Conservation (phyloP, 495 filamentous ascomycete genomes). For the Hypoxylon rickii region DNA sequence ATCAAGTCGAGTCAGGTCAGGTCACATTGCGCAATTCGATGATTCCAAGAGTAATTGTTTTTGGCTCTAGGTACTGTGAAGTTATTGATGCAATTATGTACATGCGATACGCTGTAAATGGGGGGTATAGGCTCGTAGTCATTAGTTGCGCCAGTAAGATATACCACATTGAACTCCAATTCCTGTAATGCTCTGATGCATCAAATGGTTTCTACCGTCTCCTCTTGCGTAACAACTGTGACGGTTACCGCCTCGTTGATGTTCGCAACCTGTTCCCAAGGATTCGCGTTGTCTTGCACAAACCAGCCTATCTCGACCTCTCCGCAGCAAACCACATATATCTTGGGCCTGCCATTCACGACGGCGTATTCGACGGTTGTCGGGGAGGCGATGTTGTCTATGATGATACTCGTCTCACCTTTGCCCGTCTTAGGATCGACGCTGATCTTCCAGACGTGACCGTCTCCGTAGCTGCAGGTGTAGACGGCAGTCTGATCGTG, state of each 20-base stretch:
- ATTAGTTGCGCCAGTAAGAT: slow-evolving; percentile 22
- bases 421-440: slow-evolving; percentile 33
- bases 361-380: slow-evolving; percentile 35
- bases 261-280: slow-evolving; percentile 35
- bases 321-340: slow-evolving; percentile 38
- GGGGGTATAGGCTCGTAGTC: slow-evolving; percentile 14
- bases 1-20: no score
- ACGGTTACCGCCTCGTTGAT: slow-evolving; percentile 35
- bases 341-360: slow-evolving; percentile 25
- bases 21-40: background rate
- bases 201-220: slow-evolving; percentile 14
- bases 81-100: background rate
- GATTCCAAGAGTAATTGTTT: background rate
- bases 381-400: slow-evolving; percentile 33
- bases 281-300: slow-evolving; percentile 26
- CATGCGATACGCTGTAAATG: slow-evolving; percentile 12
- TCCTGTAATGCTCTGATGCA: slow-evolving; percentile 8
- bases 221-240: slow-evolving; percentile 26
- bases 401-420: slow-evolving; percentile 17
- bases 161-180: slow-evolving; percentile 7
- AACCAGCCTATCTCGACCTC: slow-evolving; percentile 39
- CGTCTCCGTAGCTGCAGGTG: slow-evolving; percentile 38
- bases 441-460: slow-evolving; percentile 29
- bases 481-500: slow-evolving; percentile 32
- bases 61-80: slow-evolving; percentile 4